A percentile compares a stretch with the other conserved stretches of the same genome.
Conservation (phyloP, 1,284 basidiomycete species). For the Taiwanofungus camphoratus region DNA sequence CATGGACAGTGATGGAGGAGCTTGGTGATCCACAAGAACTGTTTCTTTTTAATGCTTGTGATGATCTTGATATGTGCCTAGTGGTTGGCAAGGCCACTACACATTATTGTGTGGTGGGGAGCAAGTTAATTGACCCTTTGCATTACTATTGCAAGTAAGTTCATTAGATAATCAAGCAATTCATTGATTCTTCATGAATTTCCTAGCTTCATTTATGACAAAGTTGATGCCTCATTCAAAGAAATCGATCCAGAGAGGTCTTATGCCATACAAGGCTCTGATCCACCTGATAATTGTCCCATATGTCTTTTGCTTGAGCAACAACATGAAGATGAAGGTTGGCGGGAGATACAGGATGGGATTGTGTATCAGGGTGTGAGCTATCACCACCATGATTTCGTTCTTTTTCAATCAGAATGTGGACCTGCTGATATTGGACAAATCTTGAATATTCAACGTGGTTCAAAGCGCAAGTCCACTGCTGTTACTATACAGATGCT, state of each 20-base stretch:
- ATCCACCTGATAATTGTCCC: conserved; percentile 46
- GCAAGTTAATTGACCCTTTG: conserved; percentile 3
- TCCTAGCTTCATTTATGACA: conserved; percentile 24
- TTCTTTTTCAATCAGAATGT: conserved; percentile 35
- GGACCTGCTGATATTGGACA: conserved; percentile 35
- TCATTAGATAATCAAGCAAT: neutral
- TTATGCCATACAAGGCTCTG: neutral
- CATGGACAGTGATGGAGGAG: conserved; percentile 50
- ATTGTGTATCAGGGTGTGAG: conserved; percentile 35
- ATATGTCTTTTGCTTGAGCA: conserved; percentile 35
- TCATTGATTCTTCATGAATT: conserved; percentile 2
- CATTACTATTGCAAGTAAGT: conserved; percentile 60
- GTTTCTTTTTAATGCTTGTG: conserved; percentile 53
- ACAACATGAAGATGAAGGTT: conserved; percentile 21
- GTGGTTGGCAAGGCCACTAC: conserved; percentile 44
- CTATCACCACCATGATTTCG: conserved; percentile 54
- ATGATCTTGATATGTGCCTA: conserved; percentile 31
- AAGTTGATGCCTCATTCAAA: conserved; percentile 28
- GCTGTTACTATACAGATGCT: conserved; percentile 26
- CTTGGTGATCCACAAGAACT: conserved; percentile 58
- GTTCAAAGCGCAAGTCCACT: conserved; percentile 1
- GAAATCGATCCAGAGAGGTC: conserved; percentile 17
- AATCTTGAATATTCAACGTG: conserved; percentile 18
- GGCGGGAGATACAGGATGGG: conserved; percentile 29
- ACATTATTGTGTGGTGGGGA: conserved; percentile 15